Evolutionary conservation across 1,284 basidiomycete species (phyloP), one percentile per base, ranked within the genome.

Genomic region (Naganishia albida): DNA sequence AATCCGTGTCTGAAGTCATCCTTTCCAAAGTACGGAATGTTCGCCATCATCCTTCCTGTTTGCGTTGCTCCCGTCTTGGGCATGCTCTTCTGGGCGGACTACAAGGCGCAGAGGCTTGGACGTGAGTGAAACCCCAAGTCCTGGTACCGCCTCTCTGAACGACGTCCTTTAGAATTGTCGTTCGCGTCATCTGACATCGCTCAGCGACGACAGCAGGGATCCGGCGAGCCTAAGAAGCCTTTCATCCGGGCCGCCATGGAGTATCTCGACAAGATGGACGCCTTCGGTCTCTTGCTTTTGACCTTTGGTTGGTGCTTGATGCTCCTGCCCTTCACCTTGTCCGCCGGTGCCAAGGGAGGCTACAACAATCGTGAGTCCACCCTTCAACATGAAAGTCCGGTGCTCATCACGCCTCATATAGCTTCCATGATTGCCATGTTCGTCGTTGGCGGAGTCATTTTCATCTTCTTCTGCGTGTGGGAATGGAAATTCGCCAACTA

Each of bases 341-440:
- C 64, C 49, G 65, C 72, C 28, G 72, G 71, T 8, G 77, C 76
- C 40, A 67, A 69, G 13, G 72, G 72, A 16, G 75, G 74, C 0
- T 80, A 76, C 72, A 65, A 66, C 23, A 80, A 80, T 67, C 74
- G 75, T 71, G 65, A 73, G 73, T 67, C 0, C 3, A 12, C 18
- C 20, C 7, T 39, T 62, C 40, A 15, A 15, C 25, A 28, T 30
- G 28, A 53, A 38, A 7, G 40, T 16, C 18, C 23, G 26, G 8
- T 23, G 7, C 38, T 57, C 28, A 34, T 34, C 42, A 3, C 13
- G 26, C 4, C 0, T 20, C 38, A 13, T n/a, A 30, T 51, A 74
- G 73, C 74, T n/a, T 78, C 75, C 1, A 72, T 82, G 60, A 81
- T 82, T 65, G 78, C 80, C 62, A 76, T 81, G 75, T 72, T 79